Evolutionary conservation across 2,329 filamentous ascomycete genomes (phyloP), one percentile per base, ranked within the genome.

Genomic region (Hypomyces rosellus): DNA sequence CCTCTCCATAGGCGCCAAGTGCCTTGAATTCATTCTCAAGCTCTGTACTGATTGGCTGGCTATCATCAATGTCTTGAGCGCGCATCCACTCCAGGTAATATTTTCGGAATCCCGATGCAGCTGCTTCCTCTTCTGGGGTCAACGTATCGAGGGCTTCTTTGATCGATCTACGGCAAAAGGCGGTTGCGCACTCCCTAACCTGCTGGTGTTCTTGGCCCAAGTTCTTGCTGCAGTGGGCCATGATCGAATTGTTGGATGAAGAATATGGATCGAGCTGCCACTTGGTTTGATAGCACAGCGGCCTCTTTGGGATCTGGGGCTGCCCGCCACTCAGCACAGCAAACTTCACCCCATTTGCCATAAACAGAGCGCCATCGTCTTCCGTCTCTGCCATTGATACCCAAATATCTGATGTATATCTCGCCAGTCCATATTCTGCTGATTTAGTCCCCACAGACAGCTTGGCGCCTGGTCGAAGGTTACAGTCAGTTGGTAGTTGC

Each of bases 201-300:
- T 48, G 22, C 22, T 45, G 40, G 30, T 34, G 15, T 13, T 2
- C 25, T 13, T 25, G 13, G n/a, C 18, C 20, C 15, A 48, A 37
- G 18, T 40, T 11, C 40, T 40, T 45, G 13, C 44, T 33, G 30
- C 51, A 53, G 15, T 48, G 45, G 3, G 40, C 18, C 3, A 22
- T 15, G 15, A 53, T 14, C 8, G 36, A 34, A 20, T 47, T 15
- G 13, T 15, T 36, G 4, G 39, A 14, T 36, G 48, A 47, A 30
- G 40, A 34, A 34, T 47, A 41, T 2, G 48, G 48, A 22, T 53
- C 51, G 6, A 45, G 30, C 14, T 30, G 43, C 51, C 51, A 53
- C n/a, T 50, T 39, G 5, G 51, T 34, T n/a, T 46, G 34, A 15
- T 53, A 48, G 25, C 51, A 51, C 18, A 48, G 22, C 5, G 45